Percentiles rank a stretch among this genome's conserved stretches.
Evolutionary conservation across 2,329 filamentous ascomycete genomes (phyloP).

Genomic region (Cryphonectria naterciae): DNA sequence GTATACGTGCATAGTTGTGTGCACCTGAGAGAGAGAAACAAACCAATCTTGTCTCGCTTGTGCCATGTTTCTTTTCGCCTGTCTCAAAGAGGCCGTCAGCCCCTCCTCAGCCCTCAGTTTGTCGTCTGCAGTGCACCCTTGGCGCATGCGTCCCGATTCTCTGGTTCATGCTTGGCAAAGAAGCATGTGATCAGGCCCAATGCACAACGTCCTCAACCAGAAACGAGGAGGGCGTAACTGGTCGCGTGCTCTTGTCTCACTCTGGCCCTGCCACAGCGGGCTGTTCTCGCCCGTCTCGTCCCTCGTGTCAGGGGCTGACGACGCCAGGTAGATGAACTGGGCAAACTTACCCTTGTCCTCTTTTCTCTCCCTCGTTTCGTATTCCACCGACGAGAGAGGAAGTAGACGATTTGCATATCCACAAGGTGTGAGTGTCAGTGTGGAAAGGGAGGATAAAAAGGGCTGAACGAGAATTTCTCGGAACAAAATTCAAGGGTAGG

Average conservation of each 20-base stretch:
- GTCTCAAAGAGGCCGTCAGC: not conserved
- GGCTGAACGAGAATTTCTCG: conserved; percentile 20
- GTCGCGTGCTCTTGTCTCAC: not conserved
- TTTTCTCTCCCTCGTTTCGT: not conserved
- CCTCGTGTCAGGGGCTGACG: not conserved
- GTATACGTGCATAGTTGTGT: not conserved
- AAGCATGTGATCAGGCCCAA: conserved; percentile 8
- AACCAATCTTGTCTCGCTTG: not conserved
- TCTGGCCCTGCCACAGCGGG: not conserved
- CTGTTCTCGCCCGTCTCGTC: not conserved
- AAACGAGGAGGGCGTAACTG: not conserved
- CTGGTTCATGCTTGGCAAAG: conserved; percentile 20
- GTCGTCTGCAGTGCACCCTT: conserved; percentile 1
- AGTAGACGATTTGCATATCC: not conserved
- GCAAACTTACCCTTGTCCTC: not conserved
- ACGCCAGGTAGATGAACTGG: not conserved
- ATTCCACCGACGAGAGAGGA: not conserved
- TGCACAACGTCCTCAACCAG: not conserved
- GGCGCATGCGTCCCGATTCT: conserved; percentile 19
- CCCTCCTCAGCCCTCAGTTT: not conserved
- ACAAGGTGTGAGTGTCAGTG: too few relatives aligned
- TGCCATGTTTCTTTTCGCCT: not conserved
- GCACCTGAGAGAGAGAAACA: not conserved
- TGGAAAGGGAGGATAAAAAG: not conserved
- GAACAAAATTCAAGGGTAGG: not conserved